Conservation (phyloP, 2,329 filamentous ascomycete species). For the Tympanopsis confertula region DNA sequence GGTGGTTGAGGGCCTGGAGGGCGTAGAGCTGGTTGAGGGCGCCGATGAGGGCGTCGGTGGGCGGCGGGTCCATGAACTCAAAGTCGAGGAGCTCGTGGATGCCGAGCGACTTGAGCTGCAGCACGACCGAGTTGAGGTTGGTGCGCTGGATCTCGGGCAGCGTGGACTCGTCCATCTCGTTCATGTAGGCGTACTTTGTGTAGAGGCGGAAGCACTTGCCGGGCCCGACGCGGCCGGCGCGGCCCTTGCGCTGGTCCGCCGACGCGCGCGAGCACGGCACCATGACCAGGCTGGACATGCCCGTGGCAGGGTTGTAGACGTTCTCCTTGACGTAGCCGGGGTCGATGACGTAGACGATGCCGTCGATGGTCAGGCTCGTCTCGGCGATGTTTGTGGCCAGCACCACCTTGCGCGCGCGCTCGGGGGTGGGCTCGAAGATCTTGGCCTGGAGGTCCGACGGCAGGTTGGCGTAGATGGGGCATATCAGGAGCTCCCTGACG, state of each 20-base stretch:
- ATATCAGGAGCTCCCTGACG: constrained; percentile 57
- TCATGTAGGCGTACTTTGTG: constrained; percentile 59
- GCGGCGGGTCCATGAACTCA: constrained; percentile 63
- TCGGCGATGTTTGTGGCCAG: constrained; percentile 67
- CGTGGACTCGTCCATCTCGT: constrained; percentile 57
- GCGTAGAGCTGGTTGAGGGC: constrained; percentile 60
- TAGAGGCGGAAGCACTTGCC: constrained; percentile 62
- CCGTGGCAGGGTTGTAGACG: constrained; percentile 55
- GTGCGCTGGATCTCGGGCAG: constrained; percentile 61
- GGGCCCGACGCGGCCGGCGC: constrained; percentile 57
- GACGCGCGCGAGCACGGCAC: constrained; percentile 59
- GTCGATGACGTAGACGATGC: constrained; percentile 63
- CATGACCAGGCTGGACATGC: constrained; percentile 58
- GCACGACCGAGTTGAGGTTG: constrained; percentile 51
- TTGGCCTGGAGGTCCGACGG: constrained; percentile 57
- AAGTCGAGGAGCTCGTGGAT: constrained; percentile 63
- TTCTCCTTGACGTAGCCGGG: constrained; percentile 64
- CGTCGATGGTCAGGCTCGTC: constrained; percentile 62
- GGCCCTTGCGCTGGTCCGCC: constrained; percentile 58
- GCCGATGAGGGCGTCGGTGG: constrained; percentile 55
- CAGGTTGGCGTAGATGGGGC: constrained; percentile 60
- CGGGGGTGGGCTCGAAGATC: constrained; percentile 61
- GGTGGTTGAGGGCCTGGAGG: constrained; percentile 54
- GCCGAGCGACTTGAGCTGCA: constrained; percentile 56
- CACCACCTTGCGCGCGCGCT: constrained; percentile 56